Conservation (phyloP, 306 rosid genomes). For the Spatholobus suberectus region DNA sequence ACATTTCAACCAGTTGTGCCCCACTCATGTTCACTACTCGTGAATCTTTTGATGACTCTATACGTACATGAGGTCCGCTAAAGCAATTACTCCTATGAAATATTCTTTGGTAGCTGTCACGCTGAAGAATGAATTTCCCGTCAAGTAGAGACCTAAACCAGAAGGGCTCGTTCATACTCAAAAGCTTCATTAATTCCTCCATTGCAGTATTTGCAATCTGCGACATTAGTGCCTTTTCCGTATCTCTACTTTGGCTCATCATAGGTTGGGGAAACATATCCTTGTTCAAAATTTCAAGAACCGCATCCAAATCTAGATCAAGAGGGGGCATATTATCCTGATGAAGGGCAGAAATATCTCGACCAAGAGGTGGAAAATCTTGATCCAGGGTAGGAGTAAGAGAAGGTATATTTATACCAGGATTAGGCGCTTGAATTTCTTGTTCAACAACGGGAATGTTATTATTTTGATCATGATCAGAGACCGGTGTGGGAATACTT, state of each 20-base stretch:
- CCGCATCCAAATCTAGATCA: slow-evolving; percentile 3
- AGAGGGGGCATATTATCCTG: neutral
- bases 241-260: slow-evolving; percentile 10
- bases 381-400: slow-evolving; percentile 3
- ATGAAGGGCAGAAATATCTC: neutral
- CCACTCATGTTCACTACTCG: slow-evolving; percentile 53
- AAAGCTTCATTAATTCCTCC: slow-evolving; percentile 58
- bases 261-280: slow-evolving; percentile 3
- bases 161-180: slow-evolving; percentile 57
- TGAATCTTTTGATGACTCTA: slow-evolving; percentile 71
- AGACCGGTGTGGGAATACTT: neutral
- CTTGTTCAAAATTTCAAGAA: neutral
- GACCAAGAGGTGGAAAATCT: neutral
- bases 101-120: slow-evolving; percentile 50
- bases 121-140: slow-evolving; percentile 50
- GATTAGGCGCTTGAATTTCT: neutral
- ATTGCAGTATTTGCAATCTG: slow-evolving; percentile 55
- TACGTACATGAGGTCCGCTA: slow-evolving; percentile 17
- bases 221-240: slow-evolving; percentile 50
- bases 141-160: slow-evolving; percentile 52
- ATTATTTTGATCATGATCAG: neutral
- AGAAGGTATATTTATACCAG: neutral
- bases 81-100: slow-evolving; percentile 42
- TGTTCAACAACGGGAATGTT: neutral
- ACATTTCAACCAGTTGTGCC: slow-evolving; percentile 55